Conservation (phyloP, 495 filamentous ascomycete species). For the Neurospora intermedia region DNA sequence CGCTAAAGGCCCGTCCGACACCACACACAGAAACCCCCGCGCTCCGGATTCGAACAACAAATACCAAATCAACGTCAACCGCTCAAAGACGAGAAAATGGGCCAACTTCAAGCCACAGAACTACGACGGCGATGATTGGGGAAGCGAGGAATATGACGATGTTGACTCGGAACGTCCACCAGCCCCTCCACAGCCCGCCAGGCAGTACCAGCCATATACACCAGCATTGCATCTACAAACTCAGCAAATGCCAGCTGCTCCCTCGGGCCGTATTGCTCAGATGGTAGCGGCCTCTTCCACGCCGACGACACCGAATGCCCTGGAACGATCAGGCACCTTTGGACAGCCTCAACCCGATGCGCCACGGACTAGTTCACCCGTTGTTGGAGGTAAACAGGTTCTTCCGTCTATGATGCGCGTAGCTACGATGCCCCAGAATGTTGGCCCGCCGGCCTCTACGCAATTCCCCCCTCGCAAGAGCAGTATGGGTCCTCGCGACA, state of each 20-base stretch:
- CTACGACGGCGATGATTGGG: conserved; percentile 95
- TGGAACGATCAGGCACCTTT: neutral
- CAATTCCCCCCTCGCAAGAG: conserved; percentile 50
- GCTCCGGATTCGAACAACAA: conserved; percentile 16
- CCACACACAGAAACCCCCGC: conserved; percentile 20
- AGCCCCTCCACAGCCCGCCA: conserved; percentile 22
- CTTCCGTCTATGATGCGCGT: conserved; percentile 2
- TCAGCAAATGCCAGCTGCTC: conserved; percentile 3
- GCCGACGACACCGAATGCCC: neutral
- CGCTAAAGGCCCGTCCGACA: neutral
- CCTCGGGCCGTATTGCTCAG: neutral
- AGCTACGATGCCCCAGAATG: conserved; percentile 13
- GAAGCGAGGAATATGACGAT: conserved; percentile 70
- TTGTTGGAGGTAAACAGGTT: neutral
- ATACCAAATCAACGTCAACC: conserved; percentile 69
- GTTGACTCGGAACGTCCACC: conserved; percentile 33
- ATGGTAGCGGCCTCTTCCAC: neutral
- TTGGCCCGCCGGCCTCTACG: conserved; percentile 16
- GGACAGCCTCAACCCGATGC: neutral
- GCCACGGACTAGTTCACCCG: neutral
- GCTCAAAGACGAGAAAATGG: conserved; percentile 90
- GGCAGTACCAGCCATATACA: conserved; percentile 12
- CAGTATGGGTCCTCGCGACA: conserved; percentile 41
- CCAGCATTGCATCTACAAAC: conserved; percentile 14
- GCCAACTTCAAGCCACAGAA: conserved; percentile 76